Percentiles rank a stretch among this genome's conserved stretches.
Conservation (phyloP, 805 yeast genomes). For the Clavispora santaluciae region DNA sequence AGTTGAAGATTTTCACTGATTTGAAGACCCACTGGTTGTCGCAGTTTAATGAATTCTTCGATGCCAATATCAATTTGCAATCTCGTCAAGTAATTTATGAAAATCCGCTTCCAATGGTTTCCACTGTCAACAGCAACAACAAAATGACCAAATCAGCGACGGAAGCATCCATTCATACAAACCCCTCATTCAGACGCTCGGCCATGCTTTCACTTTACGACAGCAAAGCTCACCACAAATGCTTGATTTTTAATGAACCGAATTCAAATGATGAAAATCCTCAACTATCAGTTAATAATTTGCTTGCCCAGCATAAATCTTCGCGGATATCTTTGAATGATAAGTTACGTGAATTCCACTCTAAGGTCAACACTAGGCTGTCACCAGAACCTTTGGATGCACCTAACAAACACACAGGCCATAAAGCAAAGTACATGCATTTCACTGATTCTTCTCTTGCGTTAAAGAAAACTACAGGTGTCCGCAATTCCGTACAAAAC, state of each 20-base stretch:
- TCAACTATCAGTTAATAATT: conserved; percentile 33
- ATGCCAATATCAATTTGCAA: conserved; percentile 19
- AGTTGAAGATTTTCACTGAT: conserved; percentile 33
- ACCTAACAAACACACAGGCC: background rate
- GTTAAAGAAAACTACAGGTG: conserved; percentile 26
- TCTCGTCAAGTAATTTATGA: conserved; percentile 12
- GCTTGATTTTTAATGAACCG: conserved; percentile 26
- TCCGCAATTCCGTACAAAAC: background rate
- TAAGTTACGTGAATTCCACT: conserved; percentile 22
- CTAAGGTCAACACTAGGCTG: conserved; percentile 5
- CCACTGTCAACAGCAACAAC: conserved; percentile 19
- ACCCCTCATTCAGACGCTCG: conserved; percentile 40
- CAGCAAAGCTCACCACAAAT: conserved; percentile 31
- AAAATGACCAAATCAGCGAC: conserved; percentile 29
- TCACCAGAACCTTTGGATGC: background rate
- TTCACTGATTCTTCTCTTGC: conserved; percentile 37
- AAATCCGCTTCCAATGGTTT: conserved; percentile 23
- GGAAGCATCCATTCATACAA: conserved; percentile 37
- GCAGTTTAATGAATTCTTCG: conserved; percentile 30
- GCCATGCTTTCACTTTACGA: conserved; percentile 44
- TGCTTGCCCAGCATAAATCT: conserved; percentile 35
- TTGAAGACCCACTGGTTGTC: conserved; percentile 39
- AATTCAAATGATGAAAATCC: conserved; percentile 27
- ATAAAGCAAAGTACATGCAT: conserved; percentile 34
- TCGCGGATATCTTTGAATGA: conserved; percentile 29